Evolutionary conservation across 345 rosid species (phyloP), one percentile per base, ranked within the genome.

Genomic region (Pistacia atlantica): DNA sequence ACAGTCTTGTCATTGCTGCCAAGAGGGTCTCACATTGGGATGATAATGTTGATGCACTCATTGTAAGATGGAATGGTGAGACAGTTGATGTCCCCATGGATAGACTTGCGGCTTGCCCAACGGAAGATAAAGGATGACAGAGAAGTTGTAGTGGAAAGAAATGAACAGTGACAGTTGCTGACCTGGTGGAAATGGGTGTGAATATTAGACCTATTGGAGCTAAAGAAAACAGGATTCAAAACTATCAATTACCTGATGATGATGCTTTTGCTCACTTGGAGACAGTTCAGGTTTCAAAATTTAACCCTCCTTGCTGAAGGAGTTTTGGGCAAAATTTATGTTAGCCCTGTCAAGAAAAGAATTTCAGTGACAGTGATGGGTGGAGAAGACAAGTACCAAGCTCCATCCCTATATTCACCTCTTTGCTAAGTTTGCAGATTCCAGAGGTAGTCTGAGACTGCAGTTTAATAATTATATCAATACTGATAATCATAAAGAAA

Each of bases 301-400:
- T 77, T 90, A 75, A 85, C 86, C 5, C 89, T 88, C 3, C 79
- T 63, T 1, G 92, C 89, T 0, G 98, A 92, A 69, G 98, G 98
- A 17, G 87, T 93, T 74, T 69, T 93, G 74, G 98, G 98, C 18
- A 90, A 89, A 84, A 92, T 94, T 42, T 86, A 93, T 59, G 83
- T 85, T 1, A 92, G 92, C 84, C 85, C 92, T 0, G 95, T 85
- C 48, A 93, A 91, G 83, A 80, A 60, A 22, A 97, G 97, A 10
- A 95, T 90, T 28, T 82, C 91, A 0, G 90, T 90, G 94, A 94
- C 97, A 62, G 83, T 94, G 82, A 83, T 88, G 92, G 97, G 95
- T 5, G 95, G 97, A 13, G 98, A 90, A 64, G 97, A 92, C 78
- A 90, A 84, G 82, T 94, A 92, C 79, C 79, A 87, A 65, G 89